Conservation (phyloP, 352 stramenopile species). For the Thraustotheca clavata region DNA sequence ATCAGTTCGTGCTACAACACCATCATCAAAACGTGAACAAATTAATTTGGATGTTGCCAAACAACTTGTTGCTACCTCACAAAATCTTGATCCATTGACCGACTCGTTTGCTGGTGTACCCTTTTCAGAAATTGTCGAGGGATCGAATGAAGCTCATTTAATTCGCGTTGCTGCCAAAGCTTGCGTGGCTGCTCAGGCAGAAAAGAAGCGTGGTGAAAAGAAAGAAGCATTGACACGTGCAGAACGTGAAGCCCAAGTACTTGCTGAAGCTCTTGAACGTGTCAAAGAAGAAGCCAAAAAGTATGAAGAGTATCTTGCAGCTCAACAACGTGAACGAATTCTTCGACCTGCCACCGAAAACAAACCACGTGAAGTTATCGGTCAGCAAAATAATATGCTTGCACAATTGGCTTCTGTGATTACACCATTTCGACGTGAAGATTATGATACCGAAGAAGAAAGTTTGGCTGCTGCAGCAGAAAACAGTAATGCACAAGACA, state of each 20-base stretch:
- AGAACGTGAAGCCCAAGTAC: conserved; percentile 57
- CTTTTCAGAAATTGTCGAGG: conserved; percentile 66
- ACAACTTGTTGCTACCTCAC: conserved; percentile 68
- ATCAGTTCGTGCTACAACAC: not conserved
- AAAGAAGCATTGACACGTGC: conserved; percentile 65
- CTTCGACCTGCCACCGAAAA: conserved; percentile 56
- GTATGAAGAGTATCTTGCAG: conserved; percentile 73
- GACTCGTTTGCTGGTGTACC: conserved; percentile 67
- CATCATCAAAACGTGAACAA: conserved; percentile 29
- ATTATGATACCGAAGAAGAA: conserved; percentile 23
- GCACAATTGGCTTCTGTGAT: conserved; percentile 62
- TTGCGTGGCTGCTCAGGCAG: conserved; percentile 54
- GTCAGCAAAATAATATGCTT: conserved; percentile 76
- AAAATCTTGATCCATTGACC: conserved; percentile 52
- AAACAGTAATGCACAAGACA: not conserved
- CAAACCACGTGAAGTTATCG: conserved; percentile 67
- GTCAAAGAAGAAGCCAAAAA: conserved; percentile 78
- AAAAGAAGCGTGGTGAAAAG: conserved; percentile 24
- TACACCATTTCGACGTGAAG: conserved; percentile 61
- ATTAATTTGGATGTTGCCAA: conserved; percentile 74
- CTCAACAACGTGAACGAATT: conserved; percentile 59
- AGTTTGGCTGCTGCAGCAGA: not conserved
- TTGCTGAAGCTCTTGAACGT: conserved; percentile 75
- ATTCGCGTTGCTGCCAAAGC: conserved; percentile 74
- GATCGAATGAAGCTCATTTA: conserved; percentile 65